phyloP scores from a whole-genome alignment of 495 filamentous ascomycete species.

The Daldinia loculata region DNA sequence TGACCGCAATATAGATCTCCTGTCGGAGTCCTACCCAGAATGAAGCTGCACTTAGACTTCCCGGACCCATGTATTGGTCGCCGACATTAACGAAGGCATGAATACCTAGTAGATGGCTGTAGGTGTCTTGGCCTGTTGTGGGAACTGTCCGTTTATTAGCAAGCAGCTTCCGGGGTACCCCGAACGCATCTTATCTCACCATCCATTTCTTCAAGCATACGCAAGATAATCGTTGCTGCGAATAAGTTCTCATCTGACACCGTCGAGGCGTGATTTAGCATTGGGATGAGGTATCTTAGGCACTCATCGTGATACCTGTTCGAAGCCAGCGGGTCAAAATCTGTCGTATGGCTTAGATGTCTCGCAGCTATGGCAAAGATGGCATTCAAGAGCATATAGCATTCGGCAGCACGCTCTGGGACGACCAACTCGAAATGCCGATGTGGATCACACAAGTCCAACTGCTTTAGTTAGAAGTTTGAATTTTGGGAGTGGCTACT shows the following conservation, averaged over 20 bases:
- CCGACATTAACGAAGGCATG: conserved; percentile 57
- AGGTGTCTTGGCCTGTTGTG: conserved; percentile 49
- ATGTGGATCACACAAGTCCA: conserved; percentile 65
- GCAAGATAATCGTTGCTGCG: conserved; percentile 67
- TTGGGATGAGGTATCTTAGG: conserved; percentile 58
- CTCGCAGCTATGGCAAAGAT: conserved; percentile 66
- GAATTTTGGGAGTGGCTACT: not conserved
- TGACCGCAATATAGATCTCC: conserved; percentile 65
- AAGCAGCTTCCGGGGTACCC: not conserved
- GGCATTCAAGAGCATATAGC: conserved; percentile 64
- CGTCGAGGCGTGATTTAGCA: conserved; percentile 59
- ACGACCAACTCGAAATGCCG: conserved; percentile 64
- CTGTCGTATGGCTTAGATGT: conserved; percentile 60
- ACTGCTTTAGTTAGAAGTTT: conserved; percentile 47
- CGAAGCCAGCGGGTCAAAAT: conserved; percentile 57
- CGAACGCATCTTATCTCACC: conserved; percentile 46
- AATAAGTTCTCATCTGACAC: conserved; percentile 68
- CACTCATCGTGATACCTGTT: conserved; percentile 62
- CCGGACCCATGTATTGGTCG: conserved; percentile 48
- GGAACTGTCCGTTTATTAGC: conserved; percentile 45
- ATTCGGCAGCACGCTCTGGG: conserved; percentile 58
- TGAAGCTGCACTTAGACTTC: conserved; percentile 58
- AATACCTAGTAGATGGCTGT: conserved; percentile 61
- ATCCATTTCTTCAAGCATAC: conserved; percentile 69
- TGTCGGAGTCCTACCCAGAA: conserved; percentile 68